Evolutionary conservation across 345 rosid species (phyloP), one percentile per base, ranked within the genome.

Genomic region (Eucalyptus pauciflora): DNA sequence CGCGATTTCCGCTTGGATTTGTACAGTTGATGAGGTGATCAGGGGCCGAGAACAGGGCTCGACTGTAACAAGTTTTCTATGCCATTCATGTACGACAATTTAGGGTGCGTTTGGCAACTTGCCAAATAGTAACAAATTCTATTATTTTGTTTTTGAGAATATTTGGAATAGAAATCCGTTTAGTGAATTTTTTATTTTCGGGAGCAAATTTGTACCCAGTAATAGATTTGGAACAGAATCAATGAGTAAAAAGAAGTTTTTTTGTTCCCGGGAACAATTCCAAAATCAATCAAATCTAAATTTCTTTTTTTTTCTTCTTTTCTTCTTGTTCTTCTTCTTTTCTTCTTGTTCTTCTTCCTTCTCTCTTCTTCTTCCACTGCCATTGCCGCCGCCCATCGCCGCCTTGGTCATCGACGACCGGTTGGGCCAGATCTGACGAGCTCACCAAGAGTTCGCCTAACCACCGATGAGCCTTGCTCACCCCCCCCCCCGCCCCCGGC

Each of bases 1-100:
- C 87, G 91, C 50, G 94, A 95, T 88, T 98, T 98, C 90, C 96
- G 33, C 92, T 96, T 96, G 17, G 95, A 93, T 89, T 62, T 91
- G 88, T 91, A 88, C 87, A 87, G 88, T 33, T 46, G 17, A 17
- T 51, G 71, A 92, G 20, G 43, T 20, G 27, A 41, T 37, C 27
- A 4, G 13, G 29, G 16, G 48, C 48, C 3, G 1, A 3, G 69
- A 29, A 62, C 69, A 62, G 14, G 69, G 69, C 69, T 27, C 33
- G 3, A 62, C 8, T 1, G 1, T 29, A 62, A 62, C 69, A 62
- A 29, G 7, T 27, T 60, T 27, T 60, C 15, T 11, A 60, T 1
- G 31, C 67, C 67, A 60, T 60, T 60, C 7, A 1, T 60, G 67
- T 11, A 25, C 13, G 7, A n/a, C 13, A 58, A 0, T 0, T 5